Evolutionary conservation across 352 stramenopile species (phyloP), one percentile per base, ranked within the genome.

Genomic region (Aphanomyces invadans): DNA sequence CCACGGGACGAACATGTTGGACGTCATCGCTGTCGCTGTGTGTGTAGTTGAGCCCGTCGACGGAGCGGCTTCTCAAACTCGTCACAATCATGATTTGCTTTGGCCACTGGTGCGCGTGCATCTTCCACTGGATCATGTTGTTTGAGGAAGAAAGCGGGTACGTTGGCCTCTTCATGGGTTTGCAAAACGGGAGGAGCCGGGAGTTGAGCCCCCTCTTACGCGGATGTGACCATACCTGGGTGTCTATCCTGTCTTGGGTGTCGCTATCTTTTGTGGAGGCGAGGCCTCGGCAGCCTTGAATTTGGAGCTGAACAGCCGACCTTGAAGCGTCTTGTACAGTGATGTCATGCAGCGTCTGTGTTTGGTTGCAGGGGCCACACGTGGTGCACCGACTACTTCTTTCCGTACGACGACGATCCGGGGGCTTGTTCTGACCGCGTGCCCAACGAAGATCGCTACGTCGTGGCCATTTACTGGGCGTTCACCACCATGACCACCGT

Each of bases 401-500:
- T 19, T 42, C 49, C 19, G 12, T 62, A 63, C 9, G 28, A 54
- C 11, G 21, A 71, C 62, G 73, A 39, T 51, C 60, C 39, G 29
- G 74, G 21, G 55, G 71, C 61, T 0, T 93, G 84, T 57, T 72
- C 79, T 2, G 46, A 71, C 1, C 70, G 71, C 11, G 69, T 90
- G 17, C 56, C 70, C 3, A 38, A 83, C 0, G 33, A 29, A 0
- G 79, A 92, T 38, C 83, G 79, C 3, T 96, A 96, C 70, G 66
- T 96, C 0, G 74, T 73, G 10, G 72, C 86, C 0, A 71, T 94
- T 28, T 96, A 96, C 69, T 96, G 87, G 87, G 87, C 85, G 12
- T 94, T 95, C 57, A 96, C 87, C 5, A 94, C 88, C 4, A 86
- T 96, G 60, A 95, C 88, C 49, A 96, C 88, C 1, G 87, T 96